Evolutionary conservation across 306 rosid species (phyloP), one percentile per base, ranked within the genome.

Genomic region (Pterocarpus macrocarpus): DNA sequence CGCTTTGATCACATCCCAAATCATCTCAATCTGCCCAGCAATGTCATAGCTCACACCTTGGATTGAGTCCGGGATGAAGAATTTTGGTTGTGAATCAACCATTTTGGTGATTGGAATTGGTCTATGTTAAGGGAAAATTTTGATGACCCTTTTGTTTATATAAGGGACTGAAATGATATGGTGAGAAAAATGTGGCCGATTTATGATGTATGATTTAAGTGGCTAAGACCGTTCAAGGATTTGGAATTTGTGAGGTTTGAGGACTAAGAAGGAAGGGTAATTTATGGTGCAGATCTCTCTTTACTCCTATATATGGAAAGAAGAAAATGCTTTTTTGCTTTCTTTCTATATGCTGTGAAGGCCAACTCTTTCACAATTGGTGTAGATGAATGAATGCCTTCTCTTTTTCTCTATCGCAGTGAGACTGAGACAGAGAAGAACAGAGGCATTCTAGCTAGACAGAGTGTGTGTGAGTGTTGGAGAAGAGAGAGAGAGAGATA

Each of bases 1-100:
- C 49, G 94, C 91, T 81, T 96, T 96, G 30, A 94, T 61, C 1
- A 94, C 88, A 69, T 94, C 97, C 99, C 97, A 95, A 47, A 89
- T 86, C 82, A 95, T 77, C 45, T 86, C 79, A 71, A 92, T 57
- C 80, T 95, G 97, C 7, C 87, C 86, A 0, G 87, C 69, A 6
- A 95, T 62, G 76, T 93, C 98, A 14, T 86, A 87, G 59, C 88
- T 88, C 11, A 81, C 89, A 0, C 91, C 90, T 3, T 81, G 90
- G 56, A 93, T 79, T 13, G 91, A 52, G 16, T 92, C 97, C 1
- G 97, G 97, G 7, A 93, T 83, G 71, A 83, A 80, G 57, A 90
- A 47, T 57, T 77, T 87, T 5, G 85, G 82, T 39, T 91, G 56
- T 10, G 81, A 70, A 16, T 95, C 99, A 5, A 53, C 96, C 98